Evolutionary conservation across 2,329 filamentous ascomycete genomes (phyloP).

Genomic region (Trichocomaceae sp.): DNA sequence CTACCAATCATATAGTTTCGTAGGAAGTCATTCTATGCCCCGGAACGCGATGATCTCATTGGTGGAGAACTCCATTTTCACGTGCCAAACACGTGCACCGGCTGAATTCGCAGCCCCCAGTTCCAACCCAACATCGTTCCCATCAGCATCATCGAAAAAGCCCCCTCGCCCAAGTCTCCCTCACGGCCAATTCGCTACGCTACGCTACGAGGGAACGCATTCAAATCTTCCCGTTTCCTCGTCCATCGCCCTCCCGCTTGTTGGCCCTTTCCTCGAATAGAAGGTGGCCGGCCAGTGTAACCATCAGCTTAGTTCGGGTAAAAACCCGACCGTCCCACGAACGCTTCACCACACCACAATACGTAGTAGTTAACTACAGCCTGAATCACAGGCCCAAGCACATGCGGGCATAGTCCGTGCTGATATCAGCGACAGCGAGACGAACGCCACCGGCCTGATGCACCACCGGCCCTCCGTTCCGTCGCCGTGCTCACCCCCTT

Average conservation of each 20-base stretch:
- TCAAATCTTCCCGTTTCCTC: neutral
- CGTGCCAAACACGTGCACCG: neutral
- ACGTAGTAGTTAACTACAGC: no score
- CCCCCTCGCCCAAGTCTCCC: neutral
- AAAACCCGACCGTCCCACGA: slow-evolving; percentile 4
- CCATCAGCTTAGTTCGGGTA: neutral
- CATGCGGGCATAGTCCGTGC: slow-evolving; percentile 6
- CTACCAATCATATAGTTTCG: no score
- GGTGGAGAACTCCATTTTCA: neutral
- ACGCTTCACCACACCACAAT: neutral
- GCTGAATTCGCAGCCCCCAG: no score
- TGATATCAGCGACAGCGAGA: slow-evolving; percentile 4
- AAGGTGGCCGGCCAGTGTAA: neutral
- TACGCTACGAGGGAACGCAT: no score
- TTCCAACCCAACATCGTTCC: neutral
- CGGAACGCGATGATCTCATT: neutral
- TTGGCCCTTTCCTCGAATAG: neutral
- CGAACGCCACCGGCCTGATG: slow-evolving; percentile 1
- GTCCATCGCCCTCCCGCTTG: neutral
- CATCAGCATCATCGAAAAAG: no score
- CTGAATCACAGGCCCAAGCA: slow-evolving; percentile 12
- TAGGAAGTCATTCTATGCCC: no score
- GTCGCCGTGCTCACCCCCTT: neutral
- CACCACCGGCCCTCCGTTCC: neutral
- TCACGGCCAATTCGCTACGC: neutral